Evolutionary conservation across 495 filamentous ascomycete species (phyloP).

Genomic region (Aspergillus panamensis): DNA sequence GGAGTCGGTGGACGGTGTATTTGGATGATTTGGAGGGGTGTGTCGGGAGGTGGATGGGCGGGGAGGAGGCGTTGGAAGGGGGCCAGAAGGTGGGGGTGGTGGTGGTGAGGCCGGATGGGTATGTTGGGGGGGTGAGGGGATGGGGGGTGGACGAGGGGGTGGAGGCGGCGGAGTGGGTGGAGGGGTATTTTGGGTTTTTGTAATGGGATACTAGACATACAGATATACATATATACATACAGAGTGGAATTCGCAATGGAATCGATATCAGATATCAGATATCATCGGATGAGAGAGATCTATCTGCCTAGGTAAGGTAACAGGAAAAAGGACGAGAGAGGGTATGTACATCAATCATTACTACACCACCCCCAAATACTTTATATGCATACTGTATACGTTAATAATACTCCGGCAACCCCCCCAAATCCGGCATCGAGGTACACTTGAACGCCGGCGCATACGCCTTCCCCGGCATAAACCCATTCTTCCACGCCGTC

Average conservation of each 20-base stretch:
- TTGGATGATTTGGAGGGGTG: conserved; percentile 57
- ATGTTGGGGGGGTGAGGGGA: conserved; percentile 56
- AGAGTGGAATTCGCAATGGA: too few species aligned
- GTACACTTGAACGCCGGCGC: conserved; percentile 73
- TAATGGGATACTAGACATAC: too few species aligned
- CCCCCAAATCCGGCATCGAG: conserved; percentile 65
- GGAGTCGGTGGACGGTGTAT: conserved; percentile 67
- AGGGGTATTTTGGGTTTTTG: conserved; percentile 50
- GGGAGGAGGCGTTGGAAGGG: conserved; percentile 34
- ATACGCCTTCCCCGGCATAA: conserved; percentile 76
- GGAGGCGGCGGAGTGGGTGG: conserved; percentile 52
- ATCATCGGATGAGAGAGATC: too few species aligned
- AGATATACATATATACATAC: too few species aligned
- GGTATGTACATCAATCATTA: too few species aligned
- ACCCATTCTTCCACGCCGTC: conserved; percentile 75
- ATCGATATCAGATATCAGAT: too few species aligned
- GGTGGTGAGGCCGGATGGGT: conserved; percentile 65
- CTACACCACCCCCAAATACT: too few species aligned
- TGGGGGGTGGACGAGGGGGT: conserved; percentile 48
- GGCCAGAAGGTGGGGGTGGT: conserved; percentile 55
- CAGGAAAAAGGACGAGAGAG: too few species aligned
- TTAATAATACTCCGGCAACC: conserved; percentile 51
- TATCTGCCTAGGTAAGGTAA: too few species aligned
- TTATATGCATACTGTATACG: too few species aligned
- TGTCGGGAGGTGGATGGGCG: conserved; percentile 60